A percentile compares a stretch with the other conserved stretches of the same genome.
phyloP scores from a whole-genome alignment of 2,329 filamentous ascomycete species.

The Diplodia scrobiculata region DNA sequence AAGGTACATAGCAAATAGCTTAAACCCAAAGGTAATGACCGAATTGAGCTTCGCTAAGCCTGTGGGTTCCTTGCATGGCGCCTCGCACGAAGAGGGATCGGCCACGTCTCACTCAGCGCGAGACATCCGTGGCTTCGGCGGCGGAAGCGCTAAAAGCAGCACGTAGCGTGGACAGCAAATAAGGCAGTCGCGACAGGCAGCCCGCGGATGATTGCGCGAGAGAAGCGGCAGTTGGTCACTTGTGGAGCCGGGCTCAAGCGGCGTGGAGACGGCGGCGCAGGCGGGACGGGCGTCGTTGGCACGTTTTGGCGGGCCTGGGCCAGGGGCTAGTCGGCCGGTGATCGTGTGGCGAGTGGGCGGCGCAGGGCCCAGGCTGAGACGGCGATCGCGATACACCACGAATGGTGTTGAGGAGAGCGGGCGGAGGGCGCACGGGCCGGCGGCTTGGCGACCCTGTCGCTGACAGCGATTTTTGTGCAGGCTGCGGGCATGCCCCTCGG shows the following conservation, averaged over 20 bases:
- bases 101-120: slow-evolving; percentile 5
- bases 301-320: neutral
- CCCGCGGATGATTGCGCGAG: neutral
- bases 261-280: neutral
- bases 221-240: neutral
- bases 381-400: slow-evolving; percentile 26
- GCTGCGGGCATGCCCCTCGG: slow-evolving; percentile 23
- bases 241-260: neutral
- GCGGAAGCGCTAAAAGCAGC: neutral
- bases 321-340: slow-evolving; percentile 6
- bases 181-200: neutral
- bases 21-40: neutral
- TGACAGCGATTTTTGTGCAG: slow-evolving; percentile 24
- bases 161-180: neutral
- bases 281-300: neutral
- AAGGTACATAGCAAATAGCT: slow-evolving; percentile 1
- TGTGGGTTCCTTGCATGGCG: slow-evolving; percentile 5
- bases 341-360: slow-evolving; percentile 18
- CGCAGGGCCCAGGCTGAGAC: slow-evolving; percentile 17
- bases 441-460: slow-evolving; percentile 17
- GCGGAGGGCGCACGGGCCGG: slow-evolving; percentile 10
- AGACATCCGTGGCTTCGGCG: neutral
- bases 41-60: neutral
- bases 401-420: slow-evolving; percentile 19
- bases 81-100: slow-evolving; percentile 1